Evolutionary conservation across 2,329 filamentous ascomycete genomes (phyloP).

Genomic region (Tolypocladium ophioglossoides): DNA sequence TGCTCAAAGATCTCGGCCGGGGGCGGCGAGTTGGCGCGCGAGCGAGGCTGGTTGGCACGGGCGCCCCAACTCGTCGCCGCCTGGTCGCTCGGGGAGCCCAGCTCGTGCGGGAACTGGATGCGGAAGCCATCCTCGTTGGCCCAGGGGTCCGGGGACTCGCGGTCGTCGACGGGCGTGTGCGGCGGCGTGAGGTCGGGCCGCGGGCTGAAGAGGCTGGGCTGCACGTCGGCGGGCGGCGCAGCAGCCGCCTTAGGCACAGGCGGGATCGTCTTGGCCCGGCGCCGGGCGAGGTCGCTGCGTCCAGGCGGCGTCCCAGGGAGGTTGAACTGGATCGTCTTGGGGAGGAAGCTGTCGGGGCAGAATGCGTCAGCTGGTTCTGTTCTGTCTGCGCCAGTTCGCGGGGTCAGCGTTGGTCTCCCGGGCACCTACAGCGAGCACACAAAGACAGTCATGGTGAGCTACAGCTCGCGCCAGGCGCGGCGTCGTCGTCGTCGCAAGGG

Average conservation of each 20-base stretch:
- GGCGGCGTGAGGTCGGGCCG: conserved; percentile 41
- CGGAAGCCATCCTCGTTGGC: conserved; percentile 47
- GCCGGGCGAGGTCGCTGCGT: conserved; percentile 18
- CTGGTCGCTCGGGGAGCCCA: conserved; percentile 60
- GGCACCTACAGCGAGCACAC: conserved; percentile 27
- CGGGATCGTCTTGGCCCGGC: conserved; percentile 16
- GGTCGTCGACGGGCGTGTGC: conserved; percentile 41
- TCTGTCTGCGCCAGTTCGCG: neutral
- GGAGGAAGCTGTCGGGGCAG: conserved; percentile 58
- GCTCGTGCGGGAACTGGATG: conserved; percentile 42
- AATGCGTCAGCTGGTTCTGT: neutral
- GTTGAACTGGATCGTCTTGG: conserved; percentile 84
- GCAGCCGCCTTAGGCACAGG: conserved; percentile 7
- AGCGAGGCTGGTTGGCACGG: conserved; percentile 67
- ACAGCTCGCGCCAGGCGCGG: neutral
- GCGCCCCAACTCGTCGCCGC: conserved; percentile 69
- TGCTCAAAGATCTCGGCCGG: conserved; percentile 68
- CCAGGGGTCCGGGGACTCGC: conserved; percentile 36
- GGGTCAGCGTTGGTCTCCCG: no score
- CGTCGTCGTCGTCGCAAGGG: neutral
- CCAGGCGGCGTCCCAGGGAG: conserved; percentile 43
- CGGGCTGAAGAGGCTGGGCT: conserved; percentile 43
- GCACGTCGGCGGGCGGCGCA: conserved; percentile 21
- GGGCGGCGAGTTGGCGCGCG: conserved; percentile 61
- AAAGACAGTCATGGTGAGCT: conserved; percentile 28